Base-by-base conservation (phyloP, 331 rosid species). In the Prunus yedoensis region DNA sequence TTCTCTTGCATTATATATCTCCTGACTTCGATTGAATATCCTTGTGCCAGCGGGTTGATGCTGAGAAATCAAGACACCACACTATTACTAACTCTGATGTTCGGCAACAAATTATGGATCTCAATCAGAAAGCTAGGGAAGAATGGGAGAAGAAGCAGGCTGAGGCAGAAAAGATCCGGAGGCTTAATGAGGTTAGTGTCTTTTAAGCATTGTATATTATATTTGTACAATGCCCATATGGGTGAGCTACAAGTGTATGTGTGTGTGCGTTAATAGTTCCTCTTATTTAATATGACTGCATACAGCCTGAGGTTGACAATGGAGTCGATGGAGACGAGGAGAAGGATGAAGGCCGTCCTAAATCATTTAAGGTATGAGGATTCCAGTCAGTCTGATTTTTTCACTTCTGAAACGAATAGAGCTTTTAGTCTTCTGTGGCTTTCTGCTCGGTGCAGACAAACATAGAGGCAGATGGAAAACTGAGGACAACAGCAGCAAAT, bases 401-500 rank as follows among this genome's bases (percentile, higher is more conserved):
- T 70, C 46, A 47, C 73, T 25, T 67, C 57, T 51, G 28, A 50
- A 7, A 53, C 11, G 41, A 60, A 18, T 72, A 16, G 66, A 21
- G 32, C 46, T 58, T 70, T 46, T 74, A 30, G 14, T 76, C 43
- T 15, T 47, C 17, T 66, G 32, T 67, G 73, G 54, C 78, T 83
- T 62, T 74, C 23, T 15, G 53, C 74, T 52, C 47, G 76, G 61
- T 70, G 57, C 35, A 88, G 91, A 83, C 63, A 70, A 86, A 89
- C 82, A 89, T 82, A 82, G 93, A 88, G 75, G 96, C 78, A 73
- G 90, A 90, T 74, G 94, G 87, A 77, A 94, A 87, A 82, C 85
- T 87, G 94, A 87, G 96, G 89, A 81, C 91, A 74, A 90, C 88
- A 66, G 98, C 97, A 32, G 98, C 97, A 74, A 90, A 90, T 57